These are phyloP conservation scores for Lobulomyces angularis DNA, from an alignment of 192 early-diverging fungal species.

Conservation along the genomic window DNA sequence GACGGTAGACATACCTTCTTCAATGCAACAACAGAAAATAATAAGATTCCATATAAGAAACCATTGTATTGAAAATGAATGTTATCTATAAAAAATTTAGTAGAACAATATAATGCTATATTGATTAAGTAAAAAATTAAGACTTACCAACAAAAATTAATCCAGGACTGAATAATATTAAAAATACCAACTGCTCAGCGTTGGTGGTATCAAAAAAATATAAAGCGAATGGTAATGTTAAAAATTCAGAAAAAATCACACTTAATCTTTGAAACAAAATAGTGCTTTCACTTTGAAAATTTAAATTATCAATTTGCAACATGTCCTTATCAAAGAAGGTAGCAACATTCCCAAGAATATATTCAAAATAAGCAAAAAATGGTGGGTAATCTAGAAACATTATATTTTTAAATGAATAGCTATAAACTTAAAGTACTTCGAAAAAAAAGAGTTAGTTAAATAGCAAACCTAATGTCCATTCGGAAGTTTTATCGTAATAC, in stretches of 20 bases:
- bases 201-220: slow-evolving; percentile 1
- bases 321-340: slow-evolving; percentile 56
- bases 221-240: slow-evolving; percentile 15
- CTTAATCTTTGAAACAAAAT: slow-evolving; percentile 72
- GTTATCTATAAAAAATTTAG: too few relatives aligned
- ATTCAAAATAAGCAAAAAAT: slow-evolving; percentile 96
- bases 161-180: slow-evolving; percentile 31
- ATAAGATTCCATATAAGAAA: slow-evolving; percentile 72
- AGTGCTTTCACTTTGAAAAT: slow-evolving; percentile 52
- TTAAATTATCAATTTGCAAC: slow-evolving; percentile 55
- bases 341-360: slow-evolving; percentile 51
- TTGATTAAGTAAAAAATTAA: too few relatives aligned
- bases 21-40: slow-evolving; percentile 63
- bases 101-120: too few relatives aligned
- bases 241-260: slow-evolving; percentile 69
- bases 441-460: neutral
- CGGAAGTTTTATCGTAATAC: neutral
- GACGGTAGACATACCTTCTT: slow-evolving; percentile 30
- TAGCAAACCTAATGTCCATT: neutral
- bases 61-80: slow-evolving; percentile 99
- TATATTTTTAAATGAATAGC: too few relatives aligned
- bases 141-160: slow-evolving; percentile 64
- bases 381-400: slow-evolving; percentile 98
- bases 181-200: neutral
- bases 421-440: slow-evolving; percentile 35